phyloP scores from a whole-genome alignment of 2,329 filamentous ascomycete genomes.

The Rutstroemia sp. region DNA sequence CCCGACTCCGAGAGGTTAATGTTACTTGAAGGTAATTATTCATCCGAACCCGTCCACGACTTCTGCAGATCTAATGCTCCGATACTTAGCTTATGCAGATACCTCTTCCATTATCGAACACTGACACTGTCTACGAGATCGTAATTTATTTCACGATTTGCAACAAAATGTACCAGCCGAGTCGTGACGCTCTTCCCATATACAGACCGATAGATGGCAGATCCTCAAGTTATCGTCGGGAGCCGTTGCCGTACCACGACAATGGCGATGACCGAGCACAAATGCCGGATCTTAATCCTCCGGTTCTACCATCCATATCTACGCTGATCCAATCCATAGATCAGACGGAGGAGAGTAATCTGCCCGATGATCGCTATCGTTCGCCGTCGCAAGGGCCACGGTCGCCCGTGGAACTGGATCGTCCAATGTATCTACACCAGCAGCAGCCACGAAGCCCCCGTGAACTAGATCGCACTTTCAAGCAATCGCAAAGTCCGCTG shows the following conservation, averaged over 20 bases:
- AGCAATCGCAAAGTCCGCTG: slow-evolving; percentile 3
- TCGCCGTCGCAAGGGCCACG: slow-evolving; percentile 4
- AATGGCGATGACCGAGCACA: slow-evolving; percentile 7
- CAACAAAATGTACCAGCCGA: slow-evolving; percentile 4
- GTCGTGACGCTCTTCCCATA: slow-evolving; percentile 3
- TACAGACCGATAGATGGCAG: slow-evolving; percentile 4
- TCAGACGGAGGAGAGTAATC: background rate
- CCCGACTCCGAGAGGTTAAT: background rate
- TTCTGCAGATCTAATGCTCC: slow-evolving; percentile 1
- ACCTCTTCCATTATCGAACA: background rate
- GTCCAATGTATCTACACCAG: slow-evolving; percentile 5
- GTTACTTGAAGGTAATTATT: background rate
- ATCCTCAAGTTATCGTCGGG: background rate
- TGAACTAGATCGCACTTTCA: slow-evolving; percentile 1
- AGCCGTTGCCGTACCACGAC: slow-evolving; percentile 4
- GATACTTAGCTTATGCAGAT: slow-evolving; percentile 10
- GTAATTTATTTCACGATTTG: slow-evolving; percentile 3
- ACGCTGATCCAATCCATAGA: slow-evolving; percentile 2
- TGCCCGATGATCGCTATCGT: background rate
- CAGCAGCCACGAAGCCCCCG: slow-evolving; percentile 3
- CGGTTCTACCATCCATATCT: slow-evolving; percentile 4
- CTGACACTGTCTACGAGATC: slow-evolving; percentile 2
- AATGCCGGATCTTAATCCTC: background rate
- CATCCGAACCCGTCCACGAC: background rate
- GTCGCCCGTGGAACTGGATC: slow-evolving; percentile 1